Evolutionary conservation across 441 rosid genomes (phyloP).

Genomic region (Eutrema salsugineum): DNA sequence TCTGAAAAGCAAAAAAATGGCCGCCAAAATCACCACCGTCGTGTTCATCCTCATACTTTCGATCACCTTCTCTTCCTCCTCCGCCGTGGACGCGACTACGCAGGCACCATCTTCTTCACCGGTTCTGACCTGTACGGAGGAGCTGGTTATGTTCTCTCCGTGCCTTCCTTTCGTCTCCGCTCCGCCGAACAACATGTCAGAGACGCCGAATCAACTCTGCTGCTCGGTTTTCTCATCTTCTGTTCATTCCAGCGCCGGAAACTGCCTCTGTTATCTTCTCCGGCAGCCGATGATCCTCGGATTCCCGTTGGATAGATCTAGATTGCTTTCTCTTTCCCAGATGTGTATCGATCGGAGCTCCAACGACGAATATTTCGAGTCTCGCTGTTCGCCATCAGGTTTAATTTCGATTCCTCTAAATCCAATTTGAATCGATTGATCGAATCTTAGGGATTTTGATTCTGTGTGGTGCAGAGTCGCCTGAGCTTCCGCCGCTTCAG

Average conservation of each 20-base stretch:
- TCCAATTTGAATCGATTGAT: background rate
- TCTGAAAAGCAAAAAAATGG: constrained; percentile 10
- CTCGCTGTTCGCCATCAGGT: constrained; percentile 44
- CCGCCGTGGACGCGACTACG: constrained; percentile 15
- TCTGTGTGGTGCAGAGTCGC: constrained; percentile 34
- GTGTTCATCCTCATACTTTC: constrained; percentile 16
- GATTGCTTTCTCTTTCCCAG: constrained; percentile 50
- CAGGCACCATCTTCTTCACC: constrained; percentile 28
- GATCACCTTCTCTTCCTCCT: constrained; percentile 25
- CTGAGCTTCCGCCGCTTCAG: constrained; percentile 51
- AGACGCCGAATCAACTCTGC: constrained; percentile 42
- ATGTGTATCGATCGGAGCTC: constrained; percentile 32
- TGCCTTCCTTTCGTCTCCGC: constrained; percentile 66
- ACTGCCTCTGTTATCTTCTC: constrained; percentile 72
- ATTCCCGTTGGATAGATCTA: constrained; percentile 65
- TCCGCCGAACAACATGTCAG: constrained; percentile 54
- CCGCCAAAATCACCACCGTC: constrained; percentile 22
- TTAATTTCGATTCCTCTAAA: background rate
- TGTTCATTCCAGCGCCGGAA: constrained; percentile 34
- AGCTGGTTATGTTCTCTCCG: constrained; percentile 68
- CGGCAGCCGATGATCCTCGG: constrained; percentile 64
- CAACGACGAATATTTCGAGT: constrained; percentile 32
- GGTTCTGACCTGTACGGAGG: constrained; percentile 39
- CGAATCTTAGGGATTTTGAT: background rate
- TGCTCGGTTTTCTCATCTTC: constrained; percentile 50